Percentiles rank a stretch among this genome's conserved stretches.
Evolutionary conservation across 805 yeast genomes (phyloP).

Genomic region (Wickerhamiella brachini): DNA sequence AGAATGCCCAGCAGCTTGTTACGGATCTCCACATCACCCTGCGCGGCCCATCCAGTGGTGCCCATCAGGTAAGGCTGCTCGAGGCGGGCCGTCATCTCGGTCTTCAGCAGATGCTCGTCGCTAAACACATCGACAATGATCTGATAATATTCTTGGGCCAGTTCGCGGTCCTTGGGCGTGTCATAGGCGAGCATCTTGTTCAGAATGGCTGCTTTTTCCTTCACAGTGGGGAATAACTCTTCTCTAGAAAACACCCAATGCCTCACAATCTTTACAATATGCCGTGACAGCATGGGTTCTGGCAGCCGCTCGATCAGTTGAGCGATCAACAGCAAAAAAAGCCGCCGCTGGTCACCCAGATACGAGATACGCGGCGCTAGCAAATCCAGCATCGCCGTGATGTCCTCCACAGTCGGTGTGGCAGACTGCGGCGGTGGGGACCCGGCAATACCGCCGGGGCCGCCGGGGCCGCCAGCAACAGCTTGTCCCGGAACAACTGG

Average conservation of each 20-base stretch:
- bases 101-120: constrained; percentile 58
- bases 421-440: neutral
- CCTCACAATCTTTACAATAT: constrained; percentile 64
- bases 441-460: neutral
- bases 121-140: constrained; percentile 81
- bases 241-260: constrained; percentile 78
- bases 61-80: constrained; percentile 95
- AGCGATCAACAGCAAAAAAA: constrained; percentile 72
- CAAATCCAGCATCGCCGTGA: constrained; percentile 64
- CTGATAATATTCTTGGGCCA: constrained; percentile 66
- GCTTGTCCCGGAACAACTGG: no score
- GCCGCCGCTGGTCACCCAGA: constrained; percentile 88
- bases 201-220: constrained; percentile 89
- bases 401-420: constrained; percentile 22
- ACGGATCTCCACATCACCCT: constrained; percentile 57
- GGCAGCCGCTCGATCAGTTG: constrained; percentile 80
- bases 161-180: constrained; percentile 58
- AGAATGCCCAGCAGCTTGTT: constrained; percentile 66
- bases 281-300: constrained; percentile 59
- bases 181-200: constrained; percentile 91
- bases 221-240: constrained; percentile 83
- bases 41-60: constrained; percentile 40
- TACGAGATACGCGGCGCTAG: constrained; percentile 68
- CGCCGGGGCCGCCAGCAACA: neutral
- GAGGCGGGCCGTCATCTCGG: constrained; percentile 86